Evolutionary conservation across 352 stramenopile species (phyloP), one percentile per base, ranked within the genome.

Genomic region (Phytophthora syringae): DNA sequence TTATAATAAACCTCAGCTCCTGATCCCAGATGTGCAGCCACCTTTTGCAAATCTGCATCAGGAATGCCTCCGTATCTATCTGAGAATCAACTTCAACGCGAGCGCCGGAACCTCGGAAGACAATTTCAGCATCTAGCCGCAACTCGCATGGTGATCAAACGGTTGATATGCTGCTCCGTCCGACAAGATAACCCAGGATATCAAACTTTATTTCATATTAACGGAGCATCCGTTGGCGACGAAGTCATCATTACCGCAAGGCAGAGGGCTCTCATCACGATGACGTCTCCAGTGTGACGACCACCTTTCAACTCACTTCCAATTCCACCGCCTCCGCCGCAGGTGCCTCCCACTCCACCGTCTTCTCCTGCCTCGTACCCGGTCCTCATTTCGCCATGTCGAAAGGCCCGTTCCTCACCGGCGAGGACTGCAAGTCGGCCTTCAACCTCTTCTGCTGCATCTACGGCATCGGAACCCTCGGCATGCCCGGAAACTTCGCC

Each of bases 401-500:
- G 25, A 54, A 56, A 16, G 56, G 67, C 40, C 44, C 62, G 0
- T 75, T 80, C 53, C 68, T 78, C 60, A 85, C 76, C 15, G 12
- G 60, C 1, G 78, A 87, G 24, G 76, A 85, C 40, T 52, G 60
- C 64, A 87, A 87, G 42, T 67, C 54, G 21, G 67, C 67, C 1
- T 82, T 82, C 52, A 75, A 52, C 42, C n/a, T n/a, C n/a, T n/a
- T n/a, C n/a, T n/a, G n/a, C n/a, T n/a, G n/a, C n/a, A n/a, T n/a
- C n/a, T n/a, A 58, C 57, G 80, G 80, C 30, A 82, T 88, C 37
- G 80, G 80, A 3, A 86, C 80, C 18, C 75, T 89, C 20, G 76
- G 80, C 24, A 84, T 89, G 72, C 79, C 80, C 1, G 75, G 64
- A 1, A 89, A 84, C 48, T 88, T 84, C 40, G 60, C 79, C 21